Base-by-base conservation (phyloP, 331 rosid genomes). In the Pyrus hybrid region DNA sequence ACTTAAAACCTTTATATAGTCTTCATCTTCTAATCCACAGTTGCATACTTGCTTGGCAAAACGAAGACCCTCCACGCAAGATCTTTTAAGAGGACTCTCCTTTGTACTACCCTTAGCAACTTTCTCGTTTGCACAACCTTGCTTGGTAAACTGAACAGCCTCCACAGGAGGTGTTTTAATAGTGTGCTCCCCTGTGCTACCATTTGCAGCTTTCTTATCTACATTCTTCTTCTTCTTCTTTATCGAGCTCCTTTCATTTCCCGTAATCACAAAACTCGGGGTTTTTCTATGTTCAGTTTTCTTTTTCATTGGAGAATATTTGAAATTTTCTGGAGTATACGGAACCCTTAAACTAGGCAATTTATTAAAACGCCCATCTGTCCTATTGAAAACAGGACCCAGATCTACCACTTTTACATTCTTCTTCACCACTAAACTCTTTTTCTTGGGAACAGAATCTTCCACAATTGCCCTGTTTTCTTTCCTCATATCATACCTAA, bases 11-110 rank as follows among this genome's bases (percentile, higher is more conserved):
- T 8, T 14, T 67, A 20, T 60, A 74, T 83, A 84, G 71, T 70
- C 84, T 74, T 74, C 74, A 41, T 86, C 89, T 5, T 63, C 67
- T 6, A 51, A 37, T 70, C 76, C 70, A 67, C 28, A 22, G 43
- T 20, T 28, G 64, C 21, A 5, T 41, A 17, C 74, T 67, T 0
- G 11, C 72, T 83, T 12, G 8, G 74, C 65, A 3, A 61, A 63
- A 41, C 3, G 21, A 56, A 56, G 30, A 21, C n/a, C 75, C 51
- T 71, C 65, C 60, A 23, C 30, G 12, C 41, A 18, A 20, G 45
- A 14, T 64, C 12, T 33, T 21, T n/a, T 37, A 21, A 67, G 58
- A 82, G 76, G 61, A 23, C 56, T n/a, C 53, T 54, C 56, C 63
- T 43, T 61, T 58, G 67, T 43, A 13, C 77, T 14, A 12, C 23